These are phyloP conservation scores for Coprinellus micaceus DNA, from an alignment of 768 basidiomycete genomes.

Conservation along the genomic window DNA sequence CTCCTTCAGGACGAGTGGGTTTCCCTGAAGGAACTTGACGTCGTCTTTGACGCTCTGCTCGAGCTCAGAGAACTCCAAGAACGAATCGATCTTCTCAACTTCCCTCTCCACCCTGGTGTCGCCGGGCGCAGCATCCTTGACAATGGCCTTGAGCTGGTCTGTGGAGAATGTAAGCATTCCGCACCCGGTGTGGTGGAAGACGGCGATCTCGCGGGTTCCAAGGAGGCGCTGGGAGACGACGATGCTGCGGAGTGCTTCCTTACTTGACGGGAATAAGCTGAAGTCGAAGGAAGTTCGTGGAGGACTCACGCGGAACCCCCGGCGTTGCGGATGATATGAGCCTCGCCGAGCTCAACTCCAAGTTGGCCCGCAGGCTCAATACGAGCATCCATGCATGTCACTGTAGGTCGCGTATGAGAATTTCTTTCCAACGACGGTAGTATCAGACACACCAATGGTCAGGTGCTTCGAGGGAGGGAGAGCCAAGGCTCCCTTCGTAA, in stretches of 20 bases:
- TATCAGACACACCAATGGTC: constrained; percentile 24
- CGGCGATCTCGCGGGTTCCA: constrained; percentile 62
- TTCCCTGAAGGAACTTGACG: constrained; percentile 52
- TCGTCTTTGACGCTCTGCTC: constrained; percentile 57
- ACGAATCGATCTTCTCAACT: constrained; percentile 47
- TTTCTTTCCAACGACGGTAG: neutral
- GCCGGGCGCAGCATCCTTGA: constrained; percentile 43
- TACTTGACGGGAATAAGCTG: constrained; percentile 28
- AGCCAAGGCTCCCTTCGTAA: constrained; percentile 37
- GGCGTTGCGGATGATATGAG: constrained; percentile 73
- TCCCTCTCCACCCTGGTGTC: constrained; percentile 25
- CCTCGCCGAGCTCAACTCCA: constrained; percentile 62
- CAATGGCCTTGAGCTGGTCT: constrained; percentile 42
- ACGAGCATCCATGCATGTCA: constrained; percentile 75
- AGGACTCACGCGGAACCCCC: constrained; percentile 57
- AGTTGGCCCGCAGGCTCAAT: constrained; percentile 61
- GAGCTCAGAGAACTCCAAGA: constrained; percentile 49
- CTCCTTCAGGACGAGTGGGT: constrained; percentile 52
- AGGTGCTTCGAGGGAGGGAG: constrained; percentile 34
- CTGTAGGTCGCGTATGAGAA: constrained; percentile 21
- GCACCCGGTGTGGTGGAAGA: constrained; percentile 71
- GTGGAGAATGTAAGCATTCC: constrained; percentile 67
- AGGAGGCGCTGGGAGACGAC: constrained; percentile 71
- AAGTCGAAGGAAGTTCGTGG: neutral
- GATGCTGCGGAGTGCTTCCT: constrained; percentile 62